Percentiles rank a stretch among this genome's conserved stretches.
phyloP scores from a whole-genome alignment of 2,329 filamentous ascomycete species.

The Arthrinium puccinioides region DNA sequence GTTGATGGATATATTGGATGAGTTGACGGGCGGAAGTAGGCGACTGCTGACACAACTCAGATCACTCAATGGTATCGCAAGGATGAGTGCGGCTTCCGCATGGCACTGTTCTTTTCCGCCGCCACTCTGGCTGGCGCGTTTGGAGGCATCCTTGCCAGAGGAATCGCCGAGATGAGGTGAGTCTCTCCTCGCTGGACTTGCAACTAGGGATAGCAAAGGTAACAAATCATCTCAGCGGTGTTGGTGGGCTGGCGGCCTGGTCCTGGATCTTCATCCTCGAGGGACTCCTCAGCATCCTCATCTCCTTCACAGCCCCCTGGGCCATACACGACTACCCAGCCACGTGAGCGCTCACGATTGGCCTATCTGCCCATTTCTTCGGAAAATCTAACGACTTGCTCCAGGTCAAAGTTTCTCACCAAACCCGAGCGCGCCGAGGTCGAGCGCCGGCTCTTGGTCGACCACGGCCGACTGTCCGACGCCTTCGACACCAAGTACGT shows the following conservation, averaged over 20 bases:
- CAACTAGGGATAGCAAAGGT: too few species aligned
- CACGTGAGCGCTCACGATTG: conserved; percentile 11
- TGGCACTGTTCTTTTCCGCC: conserved; percentile 29
- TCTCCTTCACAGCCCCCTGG: conserved; percentile 42
- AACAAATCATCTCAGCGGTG: too few species aligned
- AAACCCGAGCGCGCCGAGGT: conserved; percentile 35
- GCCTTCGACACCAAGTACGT: conserved; percentile 50
- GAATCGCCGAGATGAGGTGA: conserved; percentile 40
- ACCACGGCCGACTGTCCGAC: conserved; percentile 47
- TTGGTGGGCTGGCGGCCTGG: conserved; percentile 47
- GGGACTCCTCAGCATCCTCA: conserved; percentile 39
- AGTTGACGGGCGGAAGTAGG: fast-evolving
- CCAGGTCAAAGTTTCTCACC: conserved; percentile 38
- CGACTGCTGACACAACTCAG: conserved; percentile 9
- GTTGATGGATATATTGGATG: neutral
- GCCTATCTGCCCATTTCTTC: neutral
- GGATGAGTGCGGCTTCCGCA: conserved; percentile 32
- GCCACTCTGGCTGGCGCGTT: conserved; percentile 42
- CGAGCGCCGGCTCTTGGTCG: conserved; percentile 31
- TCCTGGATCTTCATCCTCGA: conserved; percentile 75
- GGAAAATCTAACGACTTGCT: conserved; percentile 46
- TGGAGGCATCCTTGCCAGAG: conserved; percentile 33
- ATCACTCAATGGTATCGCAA: conserved; percentile 53
- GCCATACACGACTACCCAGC: conserved; percentile 53
- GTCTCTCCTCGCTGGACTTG: too few species aligned